Evolutionary conservation across 371 early-diverging fungal species (phyloP).

Genomic region (Mortierella sp.): DNA sequence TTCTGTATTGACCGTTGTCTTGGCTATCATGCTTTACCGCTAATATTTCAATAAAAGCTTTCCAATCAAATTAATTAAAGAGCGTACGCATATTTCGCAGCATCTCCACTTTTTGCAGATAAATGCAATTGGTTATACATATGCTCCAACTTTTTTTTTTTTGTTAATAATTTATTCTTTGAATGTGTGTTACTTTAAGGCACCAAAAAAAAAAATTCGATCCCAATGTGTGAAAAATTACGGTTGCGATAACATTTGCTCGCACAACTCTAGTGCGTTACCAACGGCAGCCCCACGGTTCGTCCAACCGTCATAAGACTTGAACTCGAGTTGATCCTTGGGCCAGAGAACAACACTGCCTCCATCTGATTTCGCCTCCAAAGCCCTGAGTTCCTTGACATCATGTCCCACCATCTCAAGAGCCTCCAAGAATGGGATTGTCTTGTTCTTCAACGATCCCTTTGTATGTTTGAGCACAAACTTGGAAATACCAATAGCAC

Average conservation of each 20-base stretch:
- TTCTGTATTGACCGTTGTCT: constrained; percentile 13
- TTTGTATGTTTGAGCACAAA: constrained; percentile 51
- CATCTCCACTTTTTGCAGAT: no score
- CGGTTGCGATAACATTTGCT: constrained; percentile 30
- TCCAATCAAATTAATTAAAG: not conserved
- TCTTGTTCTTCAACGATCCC: constrained; percentile 56
- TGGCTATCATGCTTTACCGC: constrained; percentile 22
- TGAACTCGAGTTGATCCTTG: constrained; percentile 46
- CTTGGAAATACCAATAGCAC: constrained; percentile 55
- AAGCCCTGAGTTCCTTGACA: constrained; percentile 30
- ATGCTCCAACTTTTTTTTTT: no score
- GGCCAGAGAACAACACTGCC: constrained; percentile 54
- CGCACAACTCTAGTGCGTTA: constrained; percentile 50
- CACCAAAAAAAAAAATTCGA: not conserved
- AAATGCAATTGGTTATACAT: not conserved
- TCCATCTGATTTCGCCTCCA: constrained; percentile 38
- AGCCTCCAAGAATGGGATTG: constrained; percentile 56
- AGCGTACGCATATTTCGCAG: no score
- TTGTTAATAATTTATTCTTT: not conserved
- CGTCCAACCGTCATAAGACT: constrained; percentile 50
- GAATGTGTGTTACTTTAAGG: not conserved
- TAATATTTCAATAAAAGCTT: not conserved
- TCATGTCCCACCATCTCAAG: constrained; percentile 57
- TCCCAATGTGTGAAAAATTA: not conserved
- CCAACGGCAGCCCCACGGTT: constrained; percentile 50